Evolutionary conservation across 768 basidiomycete species (phyloP), one percentile per base, ranked within the genome.

Genomic region (Boletus sp.): DNA sequence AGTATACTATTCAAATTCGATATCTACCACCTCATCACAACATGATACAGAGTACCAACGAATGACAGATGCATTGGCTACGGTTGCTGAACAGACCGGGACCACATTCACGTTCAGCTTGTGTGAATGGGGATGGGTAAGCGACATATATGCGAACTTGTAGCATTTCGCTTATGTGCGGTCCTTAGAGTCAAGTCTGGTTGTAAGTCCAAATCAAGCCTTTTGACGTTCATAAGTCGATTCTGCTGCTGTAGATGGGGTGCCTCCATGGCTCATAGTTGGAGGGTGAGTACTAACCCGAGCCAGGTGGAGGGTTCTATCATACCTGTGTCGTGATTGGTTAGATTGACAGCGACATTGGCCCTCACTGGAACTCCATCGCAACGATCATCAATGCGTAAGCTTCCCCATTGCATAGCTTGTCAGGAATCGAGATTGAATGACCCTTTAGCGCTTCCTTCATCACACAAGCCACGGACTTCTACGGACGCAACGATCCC

Each of bases 111-210:
- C 83, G 11, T 83, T 82, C 50, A 84, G 83, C 34, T 65, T 87
- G 27, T 87, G 85, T 61, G 74, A 87, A 68, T 87, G 85, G 85
- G 85, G 85, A 32, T 72, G 77, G 67, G 85, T 85, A 55, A 65
- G 77, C 69, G 27, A 56, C 41, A 51, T 27, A 23, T 37, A 6
- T 25, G 33, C 5, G 9, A 44, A 13, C 15, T 42, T 43, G 43
- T 41, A 15, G 15, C 10, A 5, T 45, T 30, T 41, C 3, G 33
- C 33, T 53, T n/a, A 46, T 33, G 37, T 10, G 27, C 29, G n/a
- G 45, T n/a, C 19, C 23, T 37, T 51, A 83, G 81, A 75, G 72
- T 60, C 78, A 83, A 70, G 82, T 82, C 5, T 84, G 82, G 83
- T 62, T 83, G 44, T 86, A 80, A 79, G 84, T 23, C 67, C 63